These are phyloP conservation scores for Mortierella sp. DNA, from an alignment of 371 early-diverging fungal genomes.

Conservation along the genomic window DNA sequence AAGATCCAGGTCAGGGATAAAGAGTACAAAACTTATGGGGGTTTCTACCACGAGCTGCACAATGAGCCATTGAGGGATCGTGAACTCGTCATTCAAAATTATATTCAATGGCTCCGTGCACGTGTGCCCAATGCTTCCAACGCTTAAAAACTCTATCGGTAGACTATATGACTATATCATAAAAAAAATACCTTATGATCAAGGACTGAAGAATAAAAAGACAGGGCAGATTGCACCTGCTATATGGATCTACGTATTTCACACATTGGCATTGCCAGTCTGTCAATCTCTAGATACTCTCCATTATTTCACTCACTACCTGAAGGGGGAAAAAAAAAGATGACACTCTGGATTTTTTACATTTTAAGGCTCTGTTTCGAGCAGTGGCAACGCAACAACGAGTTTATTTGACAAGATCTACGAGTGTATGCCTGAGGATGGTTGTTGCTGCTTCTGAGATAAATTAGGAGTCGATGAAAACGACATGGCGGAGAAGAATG, in stretches of 20 bases:
- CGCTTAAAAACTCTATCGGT: too few relatives aligned
- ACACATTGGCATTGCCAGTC: too few relatives aligned
- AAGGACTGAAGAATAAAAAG: too few relatives aligned
- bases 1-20: conserved; percentile 59
- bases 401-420: neutral
- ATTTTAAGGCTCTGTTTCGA: neutral
- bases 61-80: conserved; percentile 59
- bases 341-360: neutral
- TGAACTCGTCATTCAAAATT: conserved; percentile 62
- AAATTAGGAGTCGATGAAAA: conserved; percentile 27
- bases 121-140: conserved; percentile 19
- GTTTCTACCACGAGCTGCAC: conserved; percentile 69
- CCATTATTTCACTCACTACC: too few relatives aligned
- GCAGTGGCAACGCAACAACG: neutral
- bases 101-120: conserved; percentile 66
- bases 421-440: too few relatives aligned
- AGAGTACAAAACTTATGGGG: conserved; percentile 61
- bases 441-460: conserved; percentile 3
- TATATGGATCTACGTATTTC: too few relatives aligned
- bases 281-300: too few relatives aligned
- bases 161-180: too few relatives aligned
- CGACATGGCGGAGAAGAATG: conserved; percentile 16
- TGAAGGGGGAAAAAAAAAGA: too few relatives aligned
- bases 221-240: too few relatives aligned
- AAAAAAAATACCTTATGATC: too few relatives aligned